Evolutionary conservation across 768 basidiomycete genomes (phyloP), one percentile per base, ranked within the genome.

Genomic region (Naganishia vaughanmartiniae): DNA sequence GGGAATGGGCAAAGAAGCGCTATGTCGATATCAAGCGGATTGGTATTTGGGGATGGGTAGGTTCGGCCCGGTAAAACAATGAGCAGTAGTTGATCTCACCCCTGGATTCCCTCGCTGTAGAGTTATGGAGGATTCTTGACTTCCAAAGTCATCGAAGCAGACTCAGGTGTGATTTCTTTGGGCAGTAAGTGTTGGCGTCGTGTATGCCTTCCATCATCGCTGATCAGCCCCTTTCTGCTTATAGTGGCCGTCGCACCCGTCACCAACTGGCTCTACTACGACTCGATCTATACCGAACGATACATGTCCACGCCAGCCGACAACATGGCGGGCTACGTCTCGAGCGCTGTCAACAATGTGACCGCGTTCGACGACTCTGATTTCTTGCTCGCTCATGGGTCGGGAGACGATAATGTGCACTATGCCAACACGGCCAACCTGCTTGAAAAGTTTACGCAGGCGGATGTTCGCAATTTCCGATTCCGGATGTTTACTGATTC

Each of bases 401-500:
- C 89, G 74, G 95, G 89, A 11, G 95, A 98, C 79, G 95, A 98
- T 79, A 98, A 98, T 77, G 83, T 99, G 54, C 96, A 99, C 81
- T 93, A 87, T 76, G 87, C 90, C 46, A 94, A 99, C 82, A 88
- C 90, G 66, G 93, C 93, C 15, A 90, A 90, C 74, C 77, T 99
- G 76, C 82, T 99, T 42, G 95, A 98, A 81, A 93, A 96, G 88
- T 86, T 99, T 74, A 97, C 93, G 0, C 83, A 84, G 75, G 88
- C 84, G 30, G 83, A 87, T 68, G 86, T 97, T 54, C 90, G 89
- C 76, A 85, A 78, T 7, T 85, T 81, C 78, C 77, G 89, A 76
- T 96, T 97, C 82, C 87, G 94, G 77, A 92, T 97, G 91, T 99
- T 97, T 82, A 93, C 93, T 28, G 96, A 99, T 82, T 92, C 91